Evolutionary conservation across 2,329 filamentous ascomycete genomes (phyloP).

Genomic region (Colletotrichum coccodes): DNA sequence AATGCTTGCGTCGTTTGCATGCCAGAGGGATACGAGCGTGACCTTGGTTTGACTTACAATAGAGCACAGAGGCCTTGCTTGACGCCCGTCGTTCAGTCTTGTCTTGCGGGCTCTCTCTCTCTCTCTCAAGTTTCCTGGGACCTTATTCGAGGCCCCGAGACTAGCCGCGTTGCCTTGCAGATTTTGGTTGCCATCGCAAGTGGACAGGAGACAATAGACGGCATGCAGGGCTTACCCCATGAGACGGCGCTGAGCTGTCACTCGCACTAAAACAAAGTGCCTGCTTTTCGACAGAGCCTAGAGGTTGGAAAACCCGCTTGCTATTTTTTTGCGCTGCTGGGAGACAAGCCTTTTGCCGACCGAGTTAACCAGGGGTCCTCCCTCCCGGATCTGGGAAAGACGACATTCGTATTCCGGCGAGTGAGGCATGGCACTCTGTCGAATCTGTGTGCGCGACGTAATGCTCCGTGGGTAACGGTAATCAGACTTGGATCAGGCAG

Average conservation of each 20-base stretch:
- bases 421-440: background rate
- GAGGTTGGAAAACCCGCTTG: background rate
- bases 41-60: constrained; percentile 10
- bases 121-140: background rate
- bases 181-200: constrained; percentile 11
- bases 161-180: constrained; percentile 29
- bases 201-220: background rate
- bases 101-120: background rate
- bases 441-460: background rate
- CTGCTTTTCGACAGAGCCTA: background rate
- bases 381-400: background rate
- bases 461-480: background rate
- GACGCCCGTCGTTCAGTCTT: background rate
- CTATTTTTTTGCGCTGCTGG: constrained; percentile 9
- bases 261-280: background rate
- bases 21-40: constrained; percentile 26
- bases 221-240: constrained; percentile 12
- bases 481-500: constrained; percentile 14
- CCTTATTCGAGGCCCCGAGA: constrained; percentile 8
- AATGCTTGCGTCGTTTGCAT: constrained; percentile 26
- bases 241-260: constrained; percentile 13
- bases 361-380: background rate
- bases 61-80: background rate
- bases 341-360: constrained; percentile 21
- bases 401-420: constrained; percentile 4